Evolutionary conservation across 371 early-diverging fungal species (phyloP).

Genomic region (Capillidium rhysosporum): DNA sequence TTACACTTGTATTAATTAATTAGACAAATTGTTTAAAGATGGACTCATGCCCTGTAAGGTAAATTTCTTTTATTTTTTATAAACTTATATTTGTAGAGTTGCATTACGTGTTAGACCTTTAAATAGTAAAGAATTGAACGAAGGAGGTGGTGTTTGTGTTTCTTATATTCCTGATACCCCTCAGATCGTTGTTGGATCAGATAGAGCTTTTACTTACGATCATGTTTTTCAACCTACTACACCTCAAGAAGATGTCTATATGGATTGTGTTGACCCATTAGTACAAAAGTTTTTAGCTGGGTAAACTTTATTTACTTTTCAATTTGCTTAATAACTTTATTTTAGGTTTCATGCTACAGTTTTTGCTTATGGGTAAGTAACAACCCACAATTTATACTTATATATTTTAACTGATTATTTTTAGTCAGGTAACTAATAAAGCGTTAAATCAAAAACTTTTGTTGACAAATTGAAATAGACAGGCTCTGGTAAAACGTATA

Average conservation of each 20-base stretch:
- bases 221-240: constrained; percentile 52
- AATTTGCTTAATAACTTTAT: background rate
- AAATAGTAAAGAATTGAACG: constrained; percentile 46
- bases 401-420: constrained; percentile 8
- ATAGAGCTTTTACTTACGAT: constrained; percentile 69
- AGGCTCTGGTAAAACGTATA: constrained; percentile 78
- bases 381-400: constrained; percentile 38
- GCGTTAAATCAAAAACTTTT: background rate
- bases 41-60: background rate
- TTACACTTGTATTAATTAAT: too few relatives aligned
- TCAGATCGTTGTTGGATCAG: constrained; percentile 35
- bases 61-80: background rate
- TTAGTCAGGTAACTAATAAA: background rate
- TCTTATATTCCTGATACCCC: constrained; percentile 33
- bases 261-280: constrained; percentile 40
- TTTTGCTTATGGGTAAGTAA: constrained; percentile 18
- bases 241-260: constrained; percentile 55
- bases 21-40: background rate
- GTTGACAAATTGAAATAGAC: constrained; percentile 13
- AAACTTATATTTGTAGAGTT: constrained; percentile 23
- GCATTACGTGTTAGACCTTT: constrained; percentile 63
- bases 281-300: constrained; percentile 59
- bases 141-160: constrained; percentile 45
- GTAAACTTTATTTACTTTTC: constrained; percentile 9
- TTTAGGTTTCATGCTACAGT: constrained; percentile 22